These are phyloP conservation scores for Neonectria faginata DNA, from an alignment of 2,329 filamentous ascomycete species.

Conservation along the genomic window DNA sequence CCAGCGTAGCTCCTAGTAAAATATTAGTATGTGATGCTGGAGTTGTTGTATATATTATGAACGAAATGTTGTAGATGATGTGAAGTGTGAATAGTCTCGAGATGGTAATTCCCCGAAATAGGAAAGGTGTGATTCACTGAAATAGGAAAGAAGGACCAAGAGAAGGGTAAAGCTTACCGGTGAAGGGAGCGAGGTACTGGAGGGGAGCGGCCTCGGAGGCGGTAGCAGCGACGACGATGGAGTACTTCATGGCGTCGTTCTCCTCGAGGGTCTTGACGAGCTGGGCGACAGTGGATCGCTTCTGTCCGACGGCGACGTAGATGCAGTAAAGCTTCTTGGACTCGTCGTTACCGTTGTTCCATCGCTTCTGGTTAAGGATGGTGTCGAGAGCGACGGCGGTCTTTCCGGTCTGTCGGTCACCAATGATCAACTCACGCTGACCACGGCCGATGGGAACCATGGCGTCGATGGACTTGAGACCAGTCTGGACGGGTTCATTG, in stretches of 20 bases:
- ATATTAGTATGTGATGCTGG: slow-evolving; percentile 7
- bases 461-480: slow-evolving; percentile 98
- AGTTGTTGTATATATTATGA: too few species aligned
- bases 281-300: slow-evolving; percentile 99
- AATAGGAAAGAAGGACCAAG: slow-evolving; percentile 25
- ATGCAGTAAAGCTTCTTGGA: slow-evolving; percentile 99
- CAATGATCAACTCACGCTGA: slow-evolving; percentile 99
- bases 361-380: slow-evolving; percentile 99
- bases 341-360: slow-evolving; percentile 91
- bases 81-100: not conserved
- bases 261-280: slow-evolving; percentile 99
- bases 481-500: slow-evolving; percentile 98
- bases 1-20: slow-evolving; percentile 57
- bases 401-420: slow-evolving; percentile 99
- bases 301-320: slow-evolving; percentile 99
- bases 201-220: slow-evolving; percentile 96
- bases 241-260: slow-evolving; percentile 99
- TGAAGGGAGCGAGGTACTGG: slow-evolving; percentile 95
- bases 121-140: not conserved
- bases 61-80: slow-evolving; percentile 1
- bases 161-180: slow-evolving; percentile 61
- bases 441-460: slow-evolving; percentile 99
- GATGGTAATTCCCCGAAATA: too few species aligned
- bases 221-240: slow-evolving; percentile 91
- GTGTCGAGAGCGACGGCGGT: slow-evolving; percentile 97